A percentile compares a stretch with the other conserved stretches of the same genome.
These are phyloP conservation scores for Whalleya microplaca DNA, from an alignment of 2,329 filamentous ascomycete genomes.

Conservation along the genomic window DNA sequence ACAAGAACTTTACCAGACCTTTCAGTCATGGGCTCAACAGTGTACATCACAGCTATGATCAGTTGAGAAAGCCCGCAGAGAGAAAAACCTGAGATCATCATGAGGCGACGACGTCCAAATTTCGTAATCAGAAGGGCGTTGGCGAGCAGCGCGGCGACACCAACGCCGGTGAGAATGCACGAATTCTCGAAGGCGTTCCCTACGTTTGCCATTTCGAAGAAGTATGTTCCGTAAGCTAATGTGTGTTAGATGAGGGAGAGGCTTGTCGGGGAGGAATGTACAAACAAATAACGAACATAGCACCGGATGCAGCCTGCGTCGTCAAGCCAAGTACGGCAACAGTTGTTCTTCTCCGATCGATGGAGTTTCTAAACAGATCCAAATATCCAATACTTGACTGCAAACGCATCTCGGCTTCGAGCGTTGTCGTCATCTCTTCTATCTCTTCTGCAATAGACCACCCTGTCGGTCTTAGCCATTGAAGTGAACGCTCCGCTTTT, in stretches of 20 bases:
- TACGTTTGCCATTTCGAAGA: constrained; percentile 62
- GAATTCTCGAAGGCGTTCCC: constrained; percentile 59
- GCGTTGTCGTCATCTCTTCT: constrained; percentile 42
- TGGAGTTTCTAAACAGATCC: constrained; percentile 54
- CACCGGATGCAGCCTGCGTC: constrained; percentile 56
- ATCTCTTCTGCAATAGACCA: constrained; percentile 40
- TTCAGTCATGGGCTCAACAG: constrained; percentile 42
- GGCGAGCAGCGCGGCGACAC: constrained; percentile 57
- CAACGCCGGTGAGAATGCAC: constrained; percentile 57
- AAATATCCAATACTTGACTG: constrained; percentile 41
- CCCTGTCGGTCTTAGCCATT: constrained; percentile 37
- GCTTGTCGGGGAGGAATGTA: not conserved
- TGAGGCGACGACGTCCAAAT: constrained; percentile 56
- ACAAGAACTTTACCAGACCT: constrained; percentile 53
- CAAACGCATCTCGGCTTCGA: constrained; percentile 39
- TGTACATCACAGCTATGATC: constrained; percentile 56
- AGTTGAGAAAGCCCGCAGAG: constrained; percentile 59
- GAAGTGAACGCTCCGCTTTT: constrained; percentile 39
- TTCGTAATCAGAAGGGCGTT: constrained; percentile 57
- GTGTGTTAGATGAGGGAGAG: constrained; percentile 7
- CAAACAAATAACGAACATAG: constrained; percentile 59
- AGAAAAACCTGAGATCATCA: constrained; percentile 54
- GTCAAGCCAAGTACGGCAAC: constrained; percentile 52
- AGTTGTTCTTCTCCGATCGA: constrained; percentile 55
- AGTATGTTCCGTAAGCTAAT: constrained; percentile 59